Percentiles rank a stretch among this genome's conserved stretches.
phyloP scores from a whole-genome alignment of 2,329 filamentous ascomycete genomes.

The Helminthosporium solani region DNA sequence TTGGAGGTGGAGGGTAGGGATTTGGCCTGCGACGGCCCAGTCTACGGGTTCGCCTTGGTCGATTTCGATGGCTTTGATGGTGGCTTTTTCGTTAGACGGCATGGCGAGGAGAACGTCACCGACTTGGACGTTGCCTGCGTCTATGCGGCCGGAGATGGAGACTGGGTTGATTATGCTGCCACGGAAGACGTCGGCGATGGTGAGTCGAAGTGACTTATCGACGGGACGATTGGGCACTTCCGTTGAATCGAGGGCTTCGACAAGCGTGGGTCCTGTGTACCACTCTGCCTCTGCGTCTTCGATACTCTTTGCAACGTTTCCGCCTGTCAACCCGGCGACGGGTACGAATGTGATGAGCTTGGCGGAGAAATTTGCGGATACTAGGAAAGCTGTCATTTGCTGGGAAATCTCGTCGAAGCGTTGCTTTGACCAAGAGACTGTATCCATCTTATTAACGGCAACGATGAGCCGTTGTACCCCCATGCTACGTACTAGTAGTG shows the following conservation, averaged over 20 bases:
- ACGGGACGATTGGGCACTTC: conserved; percentile 71
- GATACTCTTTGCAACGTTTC: conserved; percentile 71
- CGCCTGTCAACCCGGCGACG: conserved; percentile 83
- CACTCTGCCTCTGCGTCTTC: conserved; percentile 60
- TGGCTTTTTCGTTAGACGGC: conserved; percentile 77
- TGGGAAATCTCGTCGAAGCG: conserved; percentile 83
- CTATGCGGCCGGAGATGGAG: conserved; percentile 82
- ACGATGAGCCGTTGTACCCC: conserved; percentile 86
- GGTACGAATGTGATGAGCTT: conserved; percentile 87
- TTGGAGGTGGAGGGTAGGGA: conserved; percentile 76
- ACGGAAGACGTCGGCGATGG: conserved; percentile 83
- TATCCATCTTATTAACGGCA: conserved; percentile 94
- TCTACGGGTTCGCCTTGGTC: conserved; percentile 67
- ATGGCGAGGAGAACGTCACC: conserved; percentile 79
- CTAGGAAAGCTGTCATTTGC: conserved; percentile 80
- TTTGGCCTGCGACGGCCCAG: conserved; percentile 92
- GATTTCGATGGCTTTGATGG: conserved; percentile 77
- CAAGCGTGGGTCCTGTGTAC: conserved; percentile 77
- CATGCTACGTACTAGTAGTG: conserved; percentile 83
- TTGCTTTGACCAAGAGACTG: conserved; percentile 76
- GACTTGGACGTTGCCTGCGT: conserved; percentile 78
- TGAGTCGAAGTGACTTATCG: conserved; percentile 78
- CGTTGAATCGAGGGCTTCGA: conserved; percentile 82
- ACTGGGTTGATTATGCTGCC: conserved; percentile 76
- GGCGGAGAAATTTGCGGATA: conserved; percentile 74